phyloP scores from a whole-genome alignment of 2,329 filamentous ascomycete species.

The Fusarium metavorans region DNA sequence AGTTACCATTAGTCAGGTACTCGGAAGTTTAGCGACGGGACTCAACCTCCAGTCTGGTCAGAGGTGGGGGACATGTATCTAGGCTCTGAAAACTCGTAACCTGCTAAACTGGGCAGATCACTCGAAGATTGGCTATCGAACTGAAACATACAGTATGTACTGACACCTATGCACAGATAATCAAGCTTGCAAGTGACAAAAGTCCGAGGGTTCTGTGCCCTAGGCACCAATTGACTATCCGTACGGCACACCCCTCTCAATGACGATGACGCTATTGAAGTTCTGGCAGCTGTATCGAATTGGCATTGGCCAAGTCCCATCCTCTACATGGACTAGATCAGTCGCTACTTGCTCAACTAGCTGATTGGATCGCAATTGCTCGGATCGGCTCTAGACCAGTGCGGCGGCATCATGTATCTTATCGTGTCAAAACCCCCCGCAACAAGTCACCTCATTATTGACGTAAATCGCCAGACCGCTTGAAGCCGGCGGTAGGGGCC shows the following conservation, averaged over 20 bases:
- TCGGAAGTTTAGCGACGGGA: background rate
- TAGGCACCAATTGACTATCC: background rate
- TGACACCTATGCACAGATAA: background rate
- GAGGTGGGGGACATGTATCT: background rate
- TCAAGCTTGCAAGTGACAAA: background rate
- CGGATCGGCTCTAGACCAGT: conserved; percentile 19
- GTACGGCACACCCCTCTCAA: background rate
- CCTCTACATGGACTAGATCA: background rate
- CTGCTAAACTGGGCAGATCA: background rate
- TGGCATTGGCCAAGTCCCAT: background rate
- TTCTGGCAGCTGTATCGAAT: background rate
- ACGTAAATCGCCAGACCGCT: conserved; percentile 42
- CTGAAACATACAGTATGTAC: background rate
- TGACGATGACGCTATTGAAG: background rate
- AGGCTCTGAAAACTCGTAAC: background rate
- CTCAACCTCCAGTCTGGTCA: background rate
- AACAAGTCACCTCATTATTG: conserved; percentile 44
- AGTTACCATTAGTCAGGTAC: background rate
- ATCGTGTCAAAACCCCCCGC: conserved; percentile 28
- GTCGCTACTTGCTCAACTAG: background rate
- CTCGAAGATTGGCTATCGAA: background rate
- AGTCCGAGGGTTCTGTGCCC: background rate
- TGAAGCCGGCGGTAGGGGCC: conserved; percentile 30
- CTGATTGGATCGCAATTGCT: background rate
- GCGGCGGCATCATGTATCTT: conserved; percentile 19